phyloP scores from a whole-genome alignment of 805 yeast genomes.

The Candida stauntonica region DNA sequence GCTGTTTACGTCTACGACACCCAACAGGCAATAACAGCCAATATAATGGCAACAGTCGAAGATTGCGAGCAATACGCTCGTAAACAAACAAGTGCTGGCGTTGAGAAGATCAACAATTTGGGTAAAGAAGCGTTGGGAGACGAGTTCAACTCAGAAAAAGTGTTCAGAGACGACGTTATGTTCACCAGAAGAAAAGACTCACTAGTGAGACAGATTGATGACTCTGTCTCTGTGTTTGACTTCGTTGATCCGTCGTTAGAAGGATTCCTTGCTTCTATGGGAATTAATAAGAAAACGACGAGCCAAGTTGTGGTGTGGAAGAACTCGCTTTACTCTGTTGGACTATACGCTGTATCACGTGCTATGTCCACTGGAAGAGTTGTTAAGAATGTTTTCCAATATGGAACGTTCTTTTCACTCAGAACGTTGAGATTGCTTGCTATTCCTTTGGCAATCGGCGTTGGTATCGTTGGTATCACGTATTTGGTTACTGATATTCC shows the following conservation, averaged over 20 bases:
- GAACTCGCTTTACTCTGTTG: slow-evolving; percentile 28
- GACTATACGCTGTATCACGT: slow-evolving; percentile 28
- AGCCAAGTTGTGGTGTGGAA: slow-evolving; percentile 26
- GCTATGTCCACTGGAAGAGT: slow-evolving; percentile 34
- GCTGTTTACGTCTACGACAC: slow-evolving; percentile 68
- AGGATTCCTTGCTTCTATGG: slow-evolving; percentile 39
- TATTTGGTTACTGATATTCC: slow-evolving; percentile 81
- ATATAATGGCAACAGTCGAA: slow-evolving; percentile 59
- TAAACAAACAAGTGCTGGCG: slow-evolving; percentile 50
- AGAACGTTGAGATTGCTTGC: slow-evolving; percentile 41
- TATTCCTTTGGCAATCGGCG: slow-evolving; percentile 48
- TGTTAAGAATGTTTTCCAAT: slow-evolving; percentile 31
- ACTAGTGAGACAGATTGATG: slow-evolving; percentile 51
- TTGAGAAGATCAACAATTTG: slow-evolving; percentile 52
- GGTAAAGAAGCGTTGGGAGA: slow-evolving; percentile 67
- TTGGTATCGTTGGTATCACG: slow-evolving; percentile 48
- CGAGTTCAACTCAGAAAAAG: slow-evolving; percentile 49
- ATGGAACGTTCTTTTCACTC: slow-evolving; percentile 35
- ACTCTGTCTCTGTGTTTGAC: slow-evolving; percentile 62
- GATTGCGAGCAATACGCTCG: slow-evolving; percentile 70
- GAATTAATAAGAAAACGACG: slow-evolving; percentile 27
- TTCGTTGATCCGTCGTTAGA: slow-evolving; percentile 74
- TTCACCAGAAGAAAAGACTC: slow-evolving; percentile 70
- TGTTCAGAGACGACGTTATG: slow-evolving; percentile 74
- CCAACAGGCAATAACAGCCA: slow-evolving; percentile 61